Evolutionary conservation across 768 basidiomycete genomes (phyloP).

Genomic region (Tubosaeta brunneosetosa): DNA sequence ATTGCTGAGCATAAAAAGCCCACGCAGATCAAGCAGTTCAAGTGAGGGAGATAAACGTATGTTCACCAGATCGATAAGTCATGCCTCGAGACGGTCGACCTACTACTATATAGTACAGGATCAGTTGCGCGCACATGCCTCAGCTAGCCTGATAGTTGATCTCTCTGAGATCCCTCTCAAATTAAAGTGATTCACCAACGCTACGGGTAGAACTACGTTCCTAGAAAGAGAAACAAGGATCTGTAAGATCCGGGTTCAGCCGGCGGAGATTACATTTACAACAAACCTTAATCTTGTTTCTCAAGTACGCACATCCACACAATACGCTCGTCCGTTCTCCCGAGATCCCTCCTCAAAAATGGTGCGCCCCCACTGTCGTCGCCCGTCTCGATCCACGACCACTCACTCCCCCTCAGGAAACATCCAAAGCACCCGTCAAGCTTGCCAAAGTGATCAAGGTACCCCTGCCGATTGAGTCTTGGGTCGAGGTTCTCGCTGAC

Average conservation of each 20-base stretch:
- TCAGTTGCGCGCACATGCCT: too few relatives aligned
- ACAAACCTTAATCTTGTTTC: conserved; percentile 24
- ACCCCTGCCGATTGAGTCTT: background rate
- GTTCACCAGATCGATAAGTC: too few relatives aligned
- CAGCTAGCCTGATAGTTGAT: too few relatives aligned
- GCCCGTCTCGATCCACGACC: background rate
- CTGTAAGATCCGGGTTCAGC: conserved; percentile 10
- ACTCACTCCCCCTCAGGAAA: conserved; percentile 46
- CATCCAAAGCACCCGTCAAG: conserved; percentile 90
- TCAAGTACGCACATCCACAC: conserved; percentile 12
- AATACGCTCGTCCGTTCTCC: background rate
- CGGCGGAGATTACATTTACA: conserved; percentile 13
- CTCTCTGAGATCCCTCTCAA: too few relatives aligned
- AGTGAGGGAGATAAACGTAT: too few relatives aligned
- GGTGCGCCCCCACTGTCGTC: conserved; percentile 14
- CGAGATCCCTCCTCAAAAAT: conserved; percentile 12
- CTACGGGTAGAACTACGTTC: too few relatives aligned
- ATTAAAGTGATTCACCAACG: too few relatives aligned
- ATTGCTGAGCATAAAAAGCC: background rate
- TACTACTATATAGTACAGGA: too few relatives aligned
- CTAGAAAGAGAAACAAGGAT: too few relatives aligned
- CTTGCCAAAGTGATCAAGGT: conserved; percentile 98
- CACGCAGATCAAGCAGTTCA: too few relatives aligned
- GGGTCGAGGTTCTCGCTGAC: background rate
- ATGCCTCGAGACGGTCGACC: too few relatives aligned